Base-by-base conservation (phyloP, 2,329 filamentous ascomycete species). In the Corynespora cassiicola region DNA sequence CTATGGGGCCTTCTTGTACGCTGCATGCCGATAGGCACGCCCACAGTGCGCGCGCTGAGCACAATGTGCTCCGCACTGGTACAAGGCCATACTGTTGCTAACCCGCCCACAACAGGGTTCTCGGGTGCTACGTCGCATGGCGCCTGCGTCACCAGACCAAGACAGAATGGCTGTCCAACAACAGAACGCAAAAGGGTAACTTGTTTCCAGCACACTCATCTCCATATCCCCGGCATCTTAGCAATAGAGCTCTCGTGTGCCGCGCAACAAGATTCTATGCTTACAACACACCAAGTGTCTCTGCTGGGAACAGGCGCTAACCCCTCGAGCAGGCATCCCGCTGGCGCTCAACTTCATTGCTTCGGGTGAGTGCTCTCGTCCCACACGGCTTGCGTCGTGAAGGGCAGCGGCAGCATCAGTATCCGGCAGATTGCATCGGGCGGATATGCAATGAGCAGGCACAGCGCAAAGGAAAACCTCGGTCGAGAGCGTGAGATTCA, bases 321-420 rank as follows among this genome's bases (percentile, higher is more conserved):
- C n/a, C n/a, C n/a, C n/a, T n/a, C n/a, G n/a, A n/a, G 15, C 59
- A 94, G 88, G 86, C 52, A 74, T 90, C 52, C 88, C 88, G 56
- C 75, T 94, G 70, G 87, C 88, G 69, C 78, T 94, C 65, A 94
- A 94, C 75, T 94, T 94, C 76, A 88, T 94, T 75, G 88, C 88
- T 69, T 89, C 88, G 76, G 87, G 88, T 94, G 84, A 92, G 88
- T 92, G 70, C 61, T 69, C 47, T 40, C 45, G 45, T 52, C 66
- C 66, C 63, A 61, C 60, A 39, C 43, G 47, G 59, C 54, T 56
- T 67, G 57, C 58, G 55, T 68, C 48, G 47, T 59, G 56, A 76
- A 76, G 71, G 75, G 73, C 68, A 73, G 75, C 77, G 82, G 84
- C 82, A 84, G 84, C 79, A 81, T 82, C 80, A 78, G 72, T 63